Conservation (phyloP, 2,329 filamentous ascomycete species). For the Penicillium sp. region DNA sequence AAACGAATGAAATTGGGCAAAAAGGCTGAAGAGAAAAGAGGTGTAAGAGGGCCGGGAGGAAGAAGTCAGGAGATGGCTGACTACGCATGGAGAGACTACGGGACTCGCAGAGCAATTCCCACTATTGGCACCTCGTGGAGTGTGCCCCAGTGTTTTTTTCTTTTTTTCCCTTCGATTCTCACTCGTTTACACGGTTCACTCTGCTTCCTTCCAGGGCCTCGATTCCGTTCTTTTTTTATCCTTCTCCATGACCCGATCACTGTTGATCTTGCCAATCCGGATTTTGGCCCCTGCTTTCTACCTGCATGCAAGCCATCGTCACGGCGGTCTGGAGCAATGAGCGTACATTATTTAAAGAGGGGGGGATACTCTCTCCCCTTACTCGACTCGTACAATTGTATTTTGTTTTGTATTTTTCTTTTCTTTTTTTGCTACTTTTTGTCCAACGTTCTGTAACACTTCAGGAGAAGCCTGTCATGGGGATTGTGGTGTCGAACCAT, state of each 20-base stretch:
- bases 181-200: neutral
- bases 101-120: neutral
- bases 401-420: too few relatives aligned
- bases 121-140: slow-evolving; percentile 23
- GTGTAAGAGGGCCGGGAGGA: slow-evolving; percentile 18
- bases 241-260: too few relatives aligned
- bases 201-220: neutral
- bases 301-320: slow-evolving; percentile 19
- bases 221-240: neutral
- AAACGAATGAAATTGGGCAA: slow-evolving; percentile 35
- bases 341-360: slow-evolving; percentile 6
- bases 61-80: slow-evolving; percentile 31
- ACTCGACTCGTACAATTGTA: slow-evolving; percentile 8
- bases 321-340: slow-evolving; percentile 6
- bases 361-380: slow-evolving; percentile 11
- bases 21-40: slow-evolving; percentile 30
- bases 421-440: neutral
- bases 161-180: neutral
- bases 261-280: neutral
- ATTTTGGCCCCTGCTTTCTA: slow-evolving; percentile 27
- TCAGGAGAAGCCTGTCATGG: slow-evolving; percentile 1
- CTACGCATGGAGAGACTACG: slow-evolving; percentile 12
- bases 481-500: slow-evolving; percentile 14
- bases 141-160: slow-evolving; percentile 7
- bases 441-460: slow-evolving; percentile 5